Percentiles rank a stretch among this genome's conserved stretches.
phyloP scores from a whole-genome alignment of 345 rosid genomes.

The Leavenworthia alabamica region DNA sequence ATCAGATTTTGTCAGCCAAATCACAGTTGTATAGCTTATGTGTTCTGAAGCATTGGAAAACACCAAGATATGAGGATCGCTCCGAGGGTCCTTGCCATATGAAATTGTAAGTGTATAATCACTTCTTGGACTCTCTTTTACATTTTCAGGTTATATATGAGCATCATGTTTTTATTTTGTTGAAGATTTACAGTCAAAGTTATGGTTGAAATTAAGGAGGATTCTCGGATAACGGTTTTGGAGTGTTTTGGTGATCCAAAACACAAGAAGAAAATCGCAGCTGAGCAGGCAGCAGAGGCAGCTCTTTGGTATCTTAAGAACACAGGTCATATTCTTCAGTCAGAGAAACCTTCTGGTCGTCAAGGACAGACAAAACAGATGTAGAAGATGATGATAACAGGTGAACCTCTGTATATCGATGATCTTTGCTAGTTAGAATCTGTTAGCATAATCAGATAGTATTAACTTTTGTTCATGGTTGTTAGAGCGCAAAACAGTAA shows the following conservation, averaged over 20 bases:
- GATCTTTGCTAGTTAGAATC: neutral
- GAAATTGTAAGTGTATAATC: constrained; percentile 36
- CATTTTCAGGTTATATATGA: neutral
- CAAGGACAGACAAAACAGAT: neutral
- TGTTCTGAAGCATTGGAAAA: constrained; percentile 40
- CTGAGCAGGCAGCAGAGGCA: constrained; percentile 66
- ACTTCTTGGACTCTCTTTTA: neutral
- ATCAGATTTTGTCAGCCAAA: constrained; percentile 28
- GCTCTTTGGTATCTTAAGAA: constrained; percentile 58
- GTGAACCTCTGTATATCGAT: neutral
- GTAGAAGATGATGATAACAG: neutral
- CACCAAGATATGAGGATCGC: constrained; percentile 45
- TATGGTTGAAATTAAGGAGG: constrained; percentile 31
- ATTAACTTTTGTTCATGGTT: neutral
- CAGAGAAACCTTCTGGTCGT: no score
- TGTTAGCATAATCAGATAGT: neutral
- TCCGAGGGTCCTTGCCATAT: constrained; percentile 42
- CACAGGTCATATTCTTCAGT: no score
- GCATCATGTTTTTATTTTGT: neutral
- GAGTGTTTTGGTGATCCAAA: constrained; percentile 46
- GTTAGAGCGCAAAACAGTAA: no score
- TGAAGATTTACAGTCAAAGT: constrained; percentile 50
- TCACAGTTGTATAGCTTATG: constrained; percentile 43
- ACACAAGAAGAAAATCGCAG: constrained; percentile 44
- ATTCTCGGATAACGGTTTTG: constrained; percentile 11